Base-by-base conservation (phyloP, 2,329 filamentous ascomycete genomes). In the Colletotrichum sublineola region DNA sequence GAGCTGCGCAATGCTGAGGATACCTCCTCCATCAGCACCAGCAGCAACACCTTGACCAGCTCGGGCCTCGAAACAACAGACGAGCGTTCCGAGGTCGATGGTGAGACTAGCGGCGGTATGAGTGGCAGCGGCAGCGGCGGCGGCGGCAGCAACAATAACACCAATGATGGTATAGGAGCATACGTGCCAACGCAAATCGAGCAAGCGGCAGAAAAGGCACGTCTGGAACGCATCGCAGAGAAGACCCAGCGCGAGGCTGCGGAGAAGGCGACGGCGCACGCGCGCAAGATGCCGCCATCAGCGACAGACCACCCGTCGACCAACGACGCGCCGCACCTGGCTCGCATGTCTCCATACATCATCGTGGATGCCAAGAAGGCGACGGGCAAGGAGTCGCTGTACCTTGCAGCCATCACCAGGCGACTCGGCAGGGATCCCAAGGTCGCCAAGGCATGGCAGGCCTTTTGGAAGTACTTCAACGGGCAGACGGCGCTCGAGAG, bases 401-500 rank as follows among this genome's bases (percentile, higher is more conserved):
- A 91, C 77, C 83, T 92, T 15, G 86, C 86, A n/a, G 88, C 89
- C 50, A 90, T 92, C 67, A 87, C 84, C 8, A 83, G 82, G 60
- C 84, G 89, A 12, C 84, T 91, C 68, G n/a, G 55, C n/a, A 82
- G 80, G 69, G 86, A 91, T 74, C 84, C 85, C 20, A 89, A 90
- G 71, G 81, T 93, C 18, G 86, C 89, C 53, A 87, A 90, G 68
- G 87, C 89, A 60, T 97, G 95, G 93, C 89, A 90, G 2, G 85
- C 88, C 56, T 90, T 97, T 76, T 88, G 92, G 77, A 94, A 93
- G 80, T 96, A 98, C 81, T 94, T 98, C 77, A 95, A 98, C 80
- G 96, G 96, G 1, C 89, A 88, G 68, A 91, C 93, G 78, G 92
- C 95, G 2, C 86, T 98, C 72, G 96, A 99, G 83, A 91, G 95